Conservation (phyloP, 139 green algal species). For the Zygnema circumcarinatum region DNA sequence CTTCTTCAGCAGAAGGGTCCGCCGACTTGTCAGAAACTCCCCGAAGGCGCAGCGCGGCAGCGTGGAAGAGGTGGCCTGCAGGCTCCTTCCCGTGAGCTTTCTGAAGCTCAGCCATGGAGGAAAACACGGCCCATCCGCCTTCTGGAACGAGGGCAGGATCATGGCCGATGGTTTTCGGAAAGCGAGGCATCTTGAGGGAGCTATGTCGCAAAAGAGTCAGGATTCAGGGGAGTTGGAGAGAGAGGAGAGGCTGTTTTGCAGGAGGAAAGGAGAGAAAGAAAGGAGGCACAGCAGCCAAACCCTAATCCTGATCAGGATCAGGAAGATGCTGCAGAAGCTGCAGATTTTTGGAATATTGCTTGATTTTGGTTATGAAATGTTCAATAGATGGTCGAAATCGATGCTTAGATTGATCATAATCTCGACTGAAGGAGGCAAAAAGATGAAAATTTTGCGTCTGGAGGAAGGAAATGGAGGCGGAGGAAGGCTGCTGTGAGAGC, state of each 20-base stretch:
- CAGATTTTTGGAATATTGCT: too few species aligned
- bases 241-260: not conserved
- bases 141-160: not conserved
- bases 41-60: conserved; percentile 22
- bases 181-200: not conserved
- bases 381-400: too few species aligned
- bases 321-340: too few species aligned
- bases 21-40: conserved; percentile 25
- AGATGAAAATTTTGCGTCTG: too few species aligned
- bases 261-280: not conserved
- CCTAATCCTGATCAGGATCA: too few species aligned
- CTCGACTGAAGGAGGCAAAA: too few species aligned
- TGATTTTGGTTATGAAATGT: too few species aligned
- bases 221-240: not conserved
- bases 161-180: not conserved
- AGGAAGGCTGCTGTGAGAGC: too few species aligned
- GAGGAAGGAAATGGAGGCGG: too few species aligned
- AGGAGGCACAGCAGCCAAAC: too few species aligned
- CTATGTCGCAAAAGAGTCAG: not conserved
- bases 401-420: too few species aligned
- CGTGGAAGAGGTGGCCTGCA: conserved; percentile 39
- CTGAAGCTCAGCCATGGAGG: not conserved
- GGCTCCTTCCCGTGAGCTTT: conserved; percentile 25
- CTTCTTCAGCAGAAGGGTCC: not conserved
- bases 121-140: not conserved